Base-by-base conservation (phyloP, 306 rosid genomes). In the Glycine soja region DNA sequence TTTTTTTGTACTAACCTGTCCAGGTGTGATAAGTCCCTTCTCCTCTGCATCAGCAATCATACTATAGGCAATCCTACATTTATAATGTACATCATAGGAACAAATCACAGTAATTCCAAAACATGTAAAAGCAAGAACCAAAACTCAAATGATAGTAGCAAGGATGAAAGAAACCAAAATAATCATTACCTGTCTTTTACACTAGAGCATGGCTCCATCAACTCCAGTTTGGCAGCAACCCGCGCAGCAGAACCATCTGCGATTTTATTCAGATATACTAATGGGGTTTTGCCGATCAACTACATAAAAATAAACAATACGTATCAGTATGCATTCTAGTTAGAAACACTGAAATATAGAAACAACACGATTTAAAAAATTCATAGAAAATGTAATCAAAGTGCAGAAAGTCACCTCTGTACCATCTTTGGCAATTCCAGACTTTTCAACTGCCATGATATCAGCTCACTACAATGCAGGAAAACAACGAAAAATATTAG, bases 21-120 rank as follows among this genome's bases (percentile, higher is more conserved):
- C 91, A 1, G 90, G 91, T 30, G 88, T 81, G 76, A 91, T 89
- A 61, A 86, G 83, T 19, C 90, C 90, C 71, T 83, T 89, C 3
- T 79, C 90, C 86, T 89, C 93, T 3, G 90, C 93, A 88, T 89
- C 95, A 9, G 88, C 74, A 81, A 91, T 89, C 95, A 89, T 91
- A 42, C 92, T 89, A 74, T 84, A 89, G 6, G 91, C 95, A 79
- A 89, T 89, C 87, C 91, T 89, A 76, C 68, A 87, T 46, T 9
- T 67, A 36, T 54, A 7, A 58, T 48, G 36, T 13, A 38, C 3
- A 38, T 4, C 16, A 77, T 75, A 73, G 13, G 42, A 68, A 51
- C 47, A 38, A 75, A 47, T 43, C 51, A 67, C 34, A 8, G 12
- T 15, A 16, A 68, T 43, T 43, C 54, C 54, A 68, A 68, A 43